A percentile compares a stretch with the other conserved stretches of the same genome.
Evolutionary conservation across 2,329 filamentous ascomycete genomes (phyloP).

Genomic region (Didymella keratinophila): DNA sequence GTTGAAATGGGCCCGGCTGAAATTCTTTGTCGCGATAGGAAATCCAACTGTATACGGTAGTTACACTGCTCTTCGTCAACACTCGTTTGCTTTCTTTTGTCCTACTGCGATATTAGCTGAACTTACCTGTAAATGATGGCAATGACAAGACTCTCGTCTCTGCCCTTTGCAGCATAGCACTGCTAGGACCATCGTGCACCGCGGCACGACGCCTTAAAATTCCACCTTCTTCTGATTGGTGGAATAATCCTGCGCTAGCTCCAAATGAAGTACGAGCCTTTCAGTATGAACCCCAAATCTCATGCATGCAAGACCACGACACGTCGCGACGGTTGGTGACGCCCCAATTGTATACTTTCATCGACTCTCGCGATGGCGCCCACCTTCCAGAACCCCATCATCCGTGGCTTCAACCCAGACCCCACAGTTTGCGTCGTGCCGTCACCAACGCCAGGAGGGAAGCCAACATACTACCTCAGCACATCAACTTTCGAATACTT

Average conservation of each 20-base stretch:
- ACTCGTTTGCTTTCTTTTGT: neutral
- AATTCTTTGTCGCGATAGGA: neutral
- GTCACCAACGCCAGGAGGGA: slow-evolving; percentile 7
- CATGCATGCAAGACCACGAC: slow-evolving; percentile 1
- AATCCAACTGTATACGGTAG: neutral
- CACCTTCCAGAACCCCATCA: slow-evolving; percentile 52
- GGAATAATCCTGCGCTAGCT: slow-evolving; percentile 14
- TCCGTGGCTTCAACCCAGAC: slow-evolving; percentile 61
- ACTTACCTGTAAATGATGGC: neutral
- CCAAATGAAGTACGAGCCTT: neutral
- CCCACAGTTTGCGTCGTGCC: slow-evolving; percentile 51
- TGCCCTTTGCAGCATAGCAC: neutral
- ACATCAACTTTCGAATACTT: slow-evolving; percentile 63
- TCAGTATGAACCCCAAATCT: slow-evolving; percentile 5
- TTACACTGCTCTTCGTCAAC: neutral
- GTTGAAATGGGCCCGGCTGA: neutral
- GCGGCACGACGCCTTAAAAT: neutral
- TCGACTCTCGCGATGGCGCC: neutral
- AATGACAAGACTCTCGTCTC: neutral
- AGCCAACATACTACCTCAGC: slow-evolving; percentile 17
- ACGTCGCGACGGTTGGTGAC: neutral
- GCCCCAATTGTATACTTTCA: neutral
- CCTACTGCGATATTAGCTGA: neutral
- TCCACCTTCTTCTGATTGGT: slow-evolving; percentile 6
- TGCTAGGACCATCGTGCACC: neutral